phyloP scores from a whole-genome alignment of 192 early-diverging fungal genomes.

The Linnemannia elongata region DNA sequence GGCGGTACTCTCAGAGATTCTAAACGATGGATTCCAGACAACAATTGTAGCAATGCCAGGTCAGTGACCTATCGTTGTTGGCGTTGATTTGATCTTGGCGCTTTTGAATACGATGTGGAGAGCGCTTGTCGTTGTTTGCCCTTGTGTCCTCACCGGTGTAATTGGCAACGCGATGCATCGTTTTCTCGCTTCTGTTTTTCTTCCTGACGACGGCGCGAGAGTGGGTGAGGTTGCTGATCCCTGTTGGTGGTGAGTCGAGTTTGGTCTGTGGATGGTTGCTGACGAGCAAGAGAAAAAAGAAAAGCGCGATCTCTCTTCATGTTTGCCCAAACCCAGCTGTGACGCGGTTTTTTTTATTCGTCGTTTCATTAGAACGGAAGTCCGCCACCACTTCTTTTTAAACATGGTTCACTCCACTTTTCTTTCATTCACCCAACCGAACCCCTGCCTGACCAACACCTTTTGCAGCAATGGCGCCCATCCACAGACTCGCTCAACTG shows the following conservation, averaged over 20 bases:
- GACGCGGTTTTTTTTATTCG: constrained; percentile 7
- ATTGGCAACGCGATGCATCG: constrained; percentile 6
- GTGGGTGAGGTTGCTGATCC: neutral
- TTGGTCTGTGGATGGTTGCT: neutral
- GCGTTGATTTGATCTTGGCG: neutral
- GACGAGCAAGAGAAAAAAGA: neutral
- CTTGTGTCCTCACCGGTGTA: constrained; percentile 12
- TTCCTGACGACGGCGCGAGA: neutral
- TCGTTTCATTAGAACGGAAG: neutral
- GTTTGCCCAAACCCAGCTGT: neutral
- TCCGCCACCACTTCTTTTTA: neutral
- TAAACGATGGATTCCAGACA: neutral
- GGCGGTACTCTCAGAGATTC: constrained; percentile 28
- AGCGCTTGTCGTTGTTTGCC: neutral
- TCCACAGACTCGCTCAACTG: constrained; percentile 35
- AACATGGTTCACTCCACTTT: neutral
- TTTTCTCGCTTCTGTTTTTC: neutral
- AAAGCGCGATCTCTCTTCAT: neutral
- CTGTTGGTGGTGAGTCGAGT: neutral
- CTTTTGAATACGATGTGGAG: neutral
- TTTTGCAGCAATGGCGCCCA: constrained; percentile 25
- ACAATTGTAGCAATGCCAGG: neutral
- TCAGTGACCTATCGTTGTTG: neutral
- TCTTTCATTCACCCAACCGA: neutral
- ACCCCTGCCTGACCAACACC: neutral